Evolutionary conservation across 2,329 filamentous ascomycete species (phyloP).

Genomic region (Claviceps purpurea): DNA sequence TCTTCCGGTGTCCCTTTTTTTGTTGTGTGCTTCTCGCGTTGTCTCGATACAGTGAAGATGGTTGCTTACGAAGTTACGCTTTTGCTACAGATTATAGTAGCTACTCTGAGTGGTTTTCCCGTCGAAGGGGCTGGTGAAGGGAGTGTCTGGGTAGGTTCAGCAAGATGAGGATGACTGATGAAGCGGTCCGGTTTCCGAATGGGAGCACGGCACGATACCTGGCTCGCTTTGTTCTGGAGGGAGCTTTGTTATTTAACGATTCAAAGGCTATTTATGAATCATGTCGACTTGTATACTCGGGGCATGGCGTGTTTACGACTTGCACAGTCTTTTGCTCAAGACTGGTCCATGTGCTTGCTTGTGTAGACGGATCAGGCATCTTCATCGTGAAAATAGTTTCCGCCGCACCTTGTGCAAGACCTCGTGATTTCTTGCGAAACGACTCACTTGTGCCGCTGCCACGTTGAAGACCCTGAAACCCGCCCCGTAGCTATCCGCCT

Average conservation of each 20-base stretch:
- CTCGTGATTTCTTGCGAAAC: no score
- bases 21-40: background rate
- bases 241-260: slow-evolving; percentile 19
- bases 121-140: background rate
- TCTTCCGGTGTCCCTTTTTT: background rate
- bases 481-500: no score
- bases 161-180: slow-evolving; percentile 28
- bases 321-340: background rate
- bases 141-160: background rate
- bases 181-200: slow-evolving; percentile 62
- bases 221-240: slow-evolving; percentile 20
- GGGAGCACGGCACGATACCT: slow-evolving; percentile 56
- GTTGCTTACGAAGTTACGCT: background rate
- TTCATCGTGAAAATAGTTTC: no score
- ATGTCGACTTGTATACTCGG: slow-evolving; percentile 1
- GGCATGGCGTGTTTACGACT: background rate
- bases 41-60: background rate
- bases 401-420: no score
- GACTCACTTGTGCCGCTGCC: no score
- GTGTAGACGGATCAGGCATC: background rate
- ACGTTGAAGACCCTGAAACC: no score
- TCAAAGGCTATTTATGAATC: slow-evolving; percentile 14
- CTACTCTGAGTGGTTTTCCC: background rate
- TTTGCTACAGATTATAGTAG: background rate
- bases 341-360: background rate